Evolutionary conservation across 2,329 filamentous ascomycete species (phyloP).

Genomic region (Neopestalotiopsis sp.): DNA sequence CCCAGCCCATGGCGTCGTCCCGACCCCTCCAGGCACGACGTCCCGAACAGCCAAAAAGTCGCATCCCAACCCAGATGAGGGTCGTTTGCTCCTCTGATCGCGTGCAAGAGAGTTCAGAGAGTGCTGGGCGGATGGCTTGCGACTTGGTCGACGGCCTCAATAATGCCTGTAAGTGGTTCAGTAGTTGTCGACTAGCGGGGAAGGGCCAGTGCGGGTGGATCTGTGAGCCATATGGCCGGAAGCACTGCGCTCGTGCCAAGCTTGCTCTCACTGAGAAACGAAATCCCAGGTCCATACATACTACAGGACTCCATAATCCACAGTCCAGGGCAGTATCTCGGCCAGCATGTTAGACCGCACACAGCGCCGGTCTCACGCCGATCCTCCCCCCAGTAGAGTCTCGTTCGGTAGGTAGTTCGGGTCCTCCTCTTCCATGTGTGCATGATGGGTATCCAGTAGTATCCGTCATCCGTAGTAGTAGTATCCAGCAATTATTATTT

Average conservation of each 20-base stretch:
- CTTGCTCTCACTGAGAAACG: not conserved
- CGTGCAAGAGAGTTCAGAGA: not conserved
- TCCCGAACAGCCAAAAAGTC: not conserved
- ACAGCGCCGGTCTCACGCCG: constrained; percentile 15
- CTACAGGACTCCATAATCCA: too few species aligned
- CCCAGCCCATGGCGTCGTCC: not conserved
- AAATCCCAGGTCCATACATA: not conserved
- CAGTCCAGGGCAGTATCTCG: not conserved
- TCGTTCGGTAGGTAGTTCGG: not conserved
- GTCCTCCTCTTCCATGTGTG: not conserved
- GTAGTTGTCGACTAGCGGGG: constrained; percentile 4
- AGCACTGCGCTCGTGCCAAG: not conserved
- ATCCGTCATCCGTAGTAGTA: not conserved
- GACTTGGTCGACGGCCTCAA: constrained; percentile 5
- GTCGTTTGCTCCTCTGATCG: not conserved
- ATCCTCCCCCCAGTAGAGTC: not conserved
- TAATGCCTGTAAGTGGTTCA: constrained; percentile 12
- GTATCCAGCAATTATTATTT: not conserved
- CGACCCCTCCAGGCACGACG: constrained; percentile 3
- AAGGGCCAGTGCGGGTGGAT: constrained; percentile 10
- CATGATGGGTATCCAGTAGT: not conserved
- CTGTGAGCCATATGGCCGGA: constrained; percentile 15
- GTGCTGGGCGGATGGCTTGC: not conserved
- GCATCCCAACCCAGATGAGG: not conserved
- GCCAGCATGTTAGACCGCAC: not conserved